These are phyloP conservation scores for Saposhnikovia divaricata DNA, from an alignment of 129 eudicot species.

Conservation along the genomic window DNA sequence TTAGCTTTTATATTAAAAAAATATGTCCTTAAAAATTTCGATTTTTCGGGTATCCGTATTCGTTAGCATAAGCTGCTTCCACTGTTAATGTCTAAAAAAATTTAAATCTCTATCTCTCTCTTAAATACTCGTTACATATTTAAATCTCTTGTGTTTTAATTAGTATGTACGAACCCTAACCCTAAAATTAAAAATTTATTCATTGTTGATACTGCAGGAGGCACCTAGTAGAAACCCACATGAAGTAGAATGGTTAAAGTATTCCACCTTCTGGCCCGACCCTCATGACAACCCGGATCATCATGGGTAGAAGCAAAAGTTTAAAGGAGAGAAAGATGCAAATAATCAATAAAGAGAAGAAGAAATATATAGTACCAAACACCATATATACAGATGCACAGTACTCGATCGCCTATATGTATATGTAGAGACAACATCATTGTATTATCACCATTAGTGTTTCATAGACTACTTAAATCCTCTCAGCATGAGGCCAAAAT, in stretches of 20 bases:
- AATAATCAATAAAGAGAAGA: neutral
- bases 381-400: neutral
- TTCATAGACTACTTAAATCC: slow-evolving; percentile 14
- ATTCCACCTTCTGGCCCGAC: slow-evolving; percentile 90
- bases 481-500: neutral
- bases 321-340: slow-evolving; percentile 2
- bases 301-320: slow-evolving; percentile 55
- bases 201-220: slow-evolving; percentile 45
- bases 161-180: slow-evolving; percentile 15
- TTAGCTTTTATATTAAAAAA: too few species aligned
- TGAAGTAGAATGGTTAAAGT: slow-evolving; percentile 93
- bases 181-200: slow-evolving; percentile 4
- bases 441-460: slow-evolving; percentile 10
- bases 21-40: too few species aligned
- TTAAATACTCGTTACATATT: too few species aligned
- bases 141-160: too few species aligned
- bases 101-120: too few species aligned
- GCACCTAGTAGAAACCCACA: slow-evolving; percentile 50
- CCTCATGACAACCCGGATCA: slow-evolving; percentile 66
- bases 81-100: too few species aligned
- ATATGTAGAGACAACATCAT: slow-evolving; percentile 17
- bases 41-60: too few species aligned
- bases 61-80: too few species aligned
- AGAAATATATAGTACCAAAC: neutral
- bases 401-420: neutral